Evolutionary conservation across 2,329 filamentous ascomycete species (phyloP), one percentile per base, ranked within the genome.

Genomic region (Phaeoacremonium minimum): DNA sequence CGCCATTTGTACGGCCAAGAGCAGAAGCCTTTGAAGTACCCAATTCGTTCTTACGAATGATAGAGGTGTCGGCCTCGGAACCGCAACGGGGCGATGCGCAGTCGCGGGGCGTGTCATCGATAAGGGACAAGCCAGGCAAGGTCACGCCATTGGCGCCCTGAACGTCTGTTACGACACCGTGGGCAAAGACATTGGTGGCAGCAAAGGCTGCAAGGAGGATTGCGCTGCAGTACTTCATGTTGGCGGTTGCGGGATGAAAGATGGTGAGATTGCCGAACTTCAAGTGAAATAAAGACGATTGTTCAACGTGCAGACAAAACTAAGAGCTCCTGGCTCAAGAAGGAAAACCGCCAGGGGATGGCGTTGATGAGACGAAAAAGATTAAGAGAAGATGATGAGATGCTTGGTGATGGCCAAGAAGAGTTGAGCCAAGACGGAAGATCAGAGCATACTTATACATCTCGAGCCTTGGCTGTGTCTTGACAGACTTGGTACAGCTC

Each of bases 51-150:
- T 73, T 60, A 26, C 80, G 75, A 59, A 85, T 83, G 65, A 85
- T 83, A 56, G 80, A 69, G n/a, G 81, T 85, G 52, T 85, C 81
- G 41, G 73, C 76, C 56, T 85, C 73, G n/a, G 80, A 72, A 40
- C 80, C 81, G 52, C 79, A 84, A 31, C 56, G 45, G 47, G 80
- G 77, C 49, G 64, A 66, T 34, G 74, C 66, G 57, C 80, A 85
- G 61, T 85, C 79, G 51, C 81, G 78, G 34, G 80, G 81, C 43
- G 80, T 84, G 49, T 79, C 80, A 43, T 85, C 80, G 32, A 67
- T 65, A 45, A 83, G 75, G 11, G 72, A 71, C 32, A 82, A 70
- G 55, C 73, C 77, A 20, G 77, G 75, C 77, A 83, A 81, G 44
- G 55, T 67, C 30, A 82, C 77, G 44, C 72, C 71, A 49, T 83